Evolutionary conservation across 1,284 basidiomycete species (phyloP).

Genomic region (Rugosomyces carneus): DNA sequence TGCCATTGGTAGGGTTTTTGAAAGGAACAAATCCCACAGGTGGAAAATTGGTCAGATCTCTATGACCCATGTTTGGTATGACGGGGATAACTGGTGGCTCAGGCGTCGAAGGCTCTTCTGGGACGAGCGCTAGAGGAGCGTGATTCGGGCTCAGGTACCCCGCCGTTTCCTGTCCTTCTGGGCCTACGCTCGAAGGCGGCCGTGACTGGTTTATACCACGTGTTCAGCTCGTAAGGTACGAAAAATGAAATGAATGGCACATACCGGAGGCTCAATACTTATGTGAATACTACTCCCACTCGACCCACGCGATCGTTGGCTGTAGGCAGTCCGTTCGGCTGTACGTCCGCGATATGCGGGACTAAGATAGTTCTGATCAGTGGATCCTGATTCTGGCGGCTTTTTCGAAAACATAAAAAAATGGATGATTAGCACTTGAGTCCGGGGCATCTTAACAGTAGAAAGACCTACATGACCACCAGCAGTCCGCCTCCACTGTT

Average conservation of each 20-base stretch:
- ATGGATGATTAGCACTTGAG: background rate
- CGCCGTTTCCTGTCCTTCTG: background rate
- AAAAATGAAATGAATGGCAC: background rate
- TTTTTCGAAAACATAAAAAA: background rate
- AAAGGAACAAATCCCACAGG: slow-evolving; percentile 2
- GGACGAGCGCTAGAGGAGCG: slow-evolving; percentile 1
- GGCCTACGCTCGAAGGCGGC: slow-evolving; percentile 1
- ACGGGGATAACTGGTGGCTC: slow-evolving; percentile 12
- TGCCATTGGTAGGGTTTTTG: background rate
- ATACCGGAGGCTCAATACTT: slow-evolving; percentile 11
- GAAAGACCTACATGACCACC: slow-evolving; percentile 8
- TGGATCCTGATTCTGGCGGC: background rate
- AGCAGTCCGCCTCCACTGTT: slow-evolving; percentile 11
- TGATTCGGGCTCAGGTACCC: slow-evolving; percentile 11
- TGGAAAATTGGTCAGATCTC: background rate
- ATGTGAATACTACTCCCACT: slow-evolving; percentile 13
- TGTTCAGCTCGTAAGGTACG: too few relatives aligned
- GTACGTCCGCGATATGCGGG: background rate
- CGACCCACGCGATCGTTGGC: slow-evolving; percentile 1
- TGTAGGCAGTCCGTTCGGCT: slow-evolving; percentile 2
- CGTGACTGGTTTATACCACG: slow-evolving; percentile 3
- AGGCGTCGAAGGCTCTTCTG: slow-evolving; percentile 1
- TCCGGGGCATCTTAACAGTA: background rate
- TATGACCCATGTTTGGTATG: background rate
- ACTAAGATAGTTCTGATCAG: background rate